Percentiles rank a stretch among this genome's conserved stretches.
Evolutionary conservation across 495 filamentous ascomycete species (phyloP).

Genomic region (Ramalina intermedia): DNA sequence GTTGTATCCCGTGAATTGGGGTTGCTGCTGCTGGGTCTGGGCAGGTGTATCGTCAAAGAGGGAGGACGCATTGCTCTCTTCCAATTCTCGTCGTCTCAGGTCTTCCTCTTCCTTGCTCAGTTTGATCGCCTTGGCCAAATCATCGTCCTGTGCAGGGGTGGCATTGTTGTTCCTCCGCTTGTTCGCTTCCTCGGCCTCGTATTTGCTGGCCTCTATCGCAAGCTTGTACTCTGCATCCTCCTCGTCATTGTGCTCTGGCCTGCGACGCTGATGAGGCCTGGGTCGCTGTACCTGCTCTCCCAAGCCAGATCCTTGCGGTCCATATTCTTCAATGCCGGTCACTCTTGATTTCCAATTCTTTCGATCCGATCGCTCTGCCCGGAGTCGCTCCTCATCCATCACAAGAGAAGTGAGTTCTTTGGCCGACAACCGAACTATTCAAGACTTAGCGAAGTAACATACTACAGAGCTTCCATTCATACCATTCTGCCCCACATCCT

Average conservation of each 20-base stretch:
- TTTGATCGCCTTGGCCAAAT: slow-evolving; percentile 89
- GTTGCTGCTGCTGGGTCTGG: slow-evolving; percentile 37
- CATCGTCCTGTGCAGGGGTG: slow-evolving; percentile 43
- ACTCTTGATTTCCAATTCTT: slow-evolving; percentile 96
- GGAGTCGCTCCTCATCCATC: slow-evolving; percentile 85
- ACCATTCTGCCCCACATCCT: slow-evolving; percentile 95
- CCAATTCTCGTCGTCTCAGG: slow-evolving; percentile 70
- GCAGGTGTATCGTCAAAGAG: slow-evolving; percentile 75
- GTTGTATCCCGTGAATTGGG: slow-evolving; percentile 79
- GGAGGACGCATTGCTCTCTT: slow-evolving; percentile 72
- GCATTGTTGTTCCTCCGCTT: slow-evolving; percentile 48
- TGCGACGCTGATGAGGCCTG: slow-evolving; percentile 27
- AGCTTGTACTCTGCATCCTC: slow-evolving; percentile 87
- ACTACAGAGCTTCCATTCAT: slow-evolving; percentile 9
- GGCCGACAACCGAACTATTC: slow-evolving; percentile 78
- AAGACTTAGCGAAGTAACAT: slow-evolving; percentile 8
- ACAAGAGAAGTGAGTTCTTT: slow-evolving; percentile 94
- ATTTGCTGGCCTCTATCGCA: slow-evolving; percentile 91
- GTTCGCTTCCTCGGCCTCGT: slow-evolving; percentile 86
- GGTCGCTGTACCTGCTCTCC: slow-evolving; percentile 22
- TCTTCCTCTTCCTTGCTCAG: slow-evolving; percentile 93
- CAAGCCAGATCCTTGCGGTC: slow-evolving; percentile 24
- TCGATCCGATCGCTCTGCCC: slow-evolving; percentile 78
- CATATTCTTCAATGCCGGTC: slow-evolving; percentile 77
- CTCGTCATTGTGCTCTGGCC: slow-evolving; percentile 45